phyloP scores from a whole-genome alignment of 1,139 yeast species.

The Nakaseomyces uthaithaninus region DNA sequence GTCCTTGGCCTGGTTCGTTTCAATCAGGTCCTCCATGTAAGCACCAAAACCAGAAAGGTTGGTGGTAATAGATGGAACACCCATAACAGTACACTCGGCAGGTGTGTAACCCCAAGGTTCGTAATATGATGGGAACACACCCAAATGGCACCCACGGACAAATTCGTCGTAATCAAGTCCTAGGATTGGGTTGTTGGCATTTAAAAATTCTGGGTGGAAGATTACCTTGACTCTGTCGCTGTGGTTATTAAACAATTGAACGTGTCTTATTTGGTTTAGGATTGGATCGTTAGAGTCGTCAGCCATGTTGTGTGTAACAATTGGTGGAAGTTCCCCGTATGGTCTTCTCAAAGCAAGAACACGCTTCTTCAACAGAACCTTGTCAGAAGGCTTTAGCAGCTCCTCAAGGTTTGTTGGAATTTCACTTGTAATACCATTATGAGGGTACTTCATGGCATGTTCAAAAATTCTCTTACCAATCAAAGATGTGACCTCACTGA shows the following conservation, averaged over 20 bases:
- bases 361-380: slow-evolving; percentile 82
- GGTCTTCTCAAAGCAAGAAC: slow-evolving; percentile 80
- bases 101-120: slow-evolving; percentile 99
- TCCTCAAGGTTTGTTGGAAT: slow-evolving; percentile 60
- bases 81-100: slow-evolving; percentile 98
- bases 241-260: slow-evolving; percentile 78
- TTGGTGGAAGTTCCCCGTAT: slow-evolving; percentile 79
- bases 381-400: slow-evolving; percentile 75
- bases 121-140: slow-evolving; percentile 94
- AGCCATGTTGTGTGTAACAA: slow-evolving; percentile 94
- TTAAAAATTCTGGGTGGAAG: slow-evolving; percentile 93
- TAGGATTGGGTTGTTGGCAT: slow-evolving; percentile 86
- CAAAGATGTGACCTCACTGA: slow-evolving; percentile 75
- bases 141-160: slow-evolving; percentile 94
- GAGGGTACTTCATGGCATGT: slow-evolving; percentile 76
- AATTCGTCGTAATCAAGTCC: slow-evolving; percentile 92
- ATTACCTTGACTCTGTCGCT: slow-evolving; percentile 87
- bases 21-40: slow-evolving; percentile 94
- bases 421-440: slow-evolving; percentile 41
- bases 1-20: slow-evolving; percentile 66
- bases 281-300: slow-evolving; percentile 88
- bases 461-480: slow-evolving; percentile 85
- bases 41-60: slow-evolving; percentile 95
- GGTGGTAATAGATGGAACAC: slow-evolving; percentile 93
- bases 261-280: slow-evolving; percentile 81